A percentile compares a stretch with the other conserved stretches of the same genome.
phyloP scores from a whole-genome alignment of 2,329 filamentous ascomycete genomes.

The Epichloe bromicola region DNA sequence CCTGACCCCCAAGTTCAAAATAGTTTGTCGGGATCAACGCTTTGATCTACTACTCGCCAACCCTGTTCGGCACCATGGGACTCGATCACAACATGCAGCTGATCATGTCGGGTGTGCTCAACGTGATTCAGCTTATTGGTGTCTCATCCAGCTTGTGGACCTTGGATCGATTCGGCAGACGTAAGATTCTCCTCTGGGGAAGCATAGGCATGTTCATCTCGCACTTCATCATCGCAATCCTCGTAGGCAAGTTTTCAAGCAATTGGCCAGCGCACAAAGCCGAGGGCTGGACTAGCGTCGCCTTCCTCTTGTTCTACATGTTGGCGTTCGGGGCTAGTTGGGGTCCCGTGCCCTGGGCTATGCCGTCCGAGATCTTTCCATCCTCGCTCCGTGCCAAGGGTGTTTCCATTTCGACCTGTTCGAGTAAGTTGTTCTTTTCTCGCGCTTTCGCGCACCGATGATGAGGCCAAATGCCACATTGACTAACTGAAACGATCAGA shows the following conservation, averaged over 20 bases:
- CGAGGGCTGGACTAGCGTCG: conserved; percentile 17
- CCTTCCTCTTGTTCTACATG: conserved; percentile 38
- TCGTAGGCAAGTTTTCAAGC: conserved; percentile 14
- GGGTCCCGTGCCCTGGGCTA: conserved; percentile 37
- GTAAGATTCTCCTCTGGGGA: conserved; percentile 14
- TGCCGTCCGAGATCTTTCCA: conserved; percentile 47
- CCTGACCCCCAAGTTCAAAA: not conserved
- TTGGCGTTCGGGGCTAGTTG: conserved; percentile 45
- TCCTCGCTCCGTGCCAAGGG: conserved; percentile 49
- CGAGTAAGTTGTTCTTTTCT: conserved; percentile 19
- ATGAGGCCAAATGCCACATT: too few species aligned
- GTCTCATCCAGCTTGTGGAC: conserved; percentile 33
- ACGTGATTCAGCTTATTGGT: conserved; percentile 18
- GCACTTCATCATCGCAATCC: conserved; percentile 14
- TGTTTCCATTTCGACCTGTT: conserved; percentile 43
- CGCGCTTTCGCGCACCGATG: not conserved
- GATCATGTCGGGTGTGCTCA: conserved; percentile 20
- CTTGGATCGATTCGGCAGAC: conserved; percentile 17
- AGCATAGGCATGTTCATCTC: conserved; percentile 15
- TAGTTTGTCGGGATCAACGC: conserved; percentile 23
- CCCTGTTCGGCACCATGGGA: conserved; percentile 43
- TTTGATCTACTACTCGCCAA: conserved; percentile 44
- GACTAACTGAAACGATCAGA: conserved; percentile 13
- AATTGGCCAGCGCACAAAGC: conserved; percentile 14
- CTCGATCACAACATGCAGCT: conserved; percentile 23